These are phyloP conservation scores for Cornus suecica DNA, from an alignment of 148 eudicot species.

Conservation along the genomic window DNA sequence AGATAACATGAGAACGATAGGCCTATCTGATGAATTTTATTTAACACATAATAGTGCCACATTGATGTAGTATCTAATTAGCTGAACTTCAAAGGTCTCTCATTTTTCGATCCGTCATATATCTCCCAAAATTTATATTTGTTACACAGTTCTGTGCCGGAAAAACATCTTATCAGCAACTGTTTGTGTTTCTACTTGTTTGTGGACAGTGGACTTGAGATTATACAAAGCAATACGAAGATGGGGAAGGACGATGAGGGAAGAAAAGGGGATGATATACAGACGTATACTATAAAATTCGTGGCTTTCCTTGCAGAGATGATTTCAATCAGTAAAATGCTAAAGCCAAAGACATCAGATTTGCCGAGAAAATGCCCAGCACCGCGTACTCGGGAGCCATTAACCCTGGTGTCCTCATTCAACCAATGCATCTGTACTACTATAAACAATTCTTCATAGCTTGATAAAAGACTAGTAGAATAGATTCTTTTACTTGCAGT, in stretches of 20 bases:
- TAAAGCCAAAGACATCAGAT: not conserved
- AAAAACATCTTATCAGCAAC: not conserved
- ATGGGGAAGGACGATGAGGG: not conserved
- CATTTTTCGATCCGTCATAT: not conserved
- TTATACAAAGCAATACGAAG: too few relatives aligned
- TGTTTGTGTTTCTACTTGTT: not conserved
- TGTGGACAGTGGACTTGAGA: too few relatives aligned
- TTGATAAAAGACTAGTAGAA: not conserved
- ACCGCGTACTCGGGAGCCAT: not conserved
- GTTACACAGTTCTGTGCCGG: not conserved
- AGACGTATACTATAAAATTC: not conserved
- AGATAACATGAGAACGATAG: not conserved
- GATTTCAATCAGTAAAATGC: not conserved
- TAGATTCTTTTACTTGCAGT: not conserved
- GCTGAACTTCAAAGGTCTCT: not conserved
- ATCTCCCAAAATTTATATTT: not conserved
- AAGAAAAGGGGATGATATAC: not conserved
- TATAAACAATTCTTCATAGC: not conserved
- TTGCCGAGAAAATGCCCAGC: not conserved
- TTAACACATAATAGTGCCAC: not conserved
- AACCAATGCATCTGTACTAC: not conserved
- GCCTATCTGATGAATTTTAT: not conserved
- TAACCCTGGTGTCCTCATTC: not conserved
- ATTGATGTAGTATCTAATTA: not conserved
- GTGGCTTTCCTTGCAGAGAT: not conserved